Evolutionary conservation across 768 basidiomycete species (phyloP).

Genomic region (Ramaria rubella): DNA sequence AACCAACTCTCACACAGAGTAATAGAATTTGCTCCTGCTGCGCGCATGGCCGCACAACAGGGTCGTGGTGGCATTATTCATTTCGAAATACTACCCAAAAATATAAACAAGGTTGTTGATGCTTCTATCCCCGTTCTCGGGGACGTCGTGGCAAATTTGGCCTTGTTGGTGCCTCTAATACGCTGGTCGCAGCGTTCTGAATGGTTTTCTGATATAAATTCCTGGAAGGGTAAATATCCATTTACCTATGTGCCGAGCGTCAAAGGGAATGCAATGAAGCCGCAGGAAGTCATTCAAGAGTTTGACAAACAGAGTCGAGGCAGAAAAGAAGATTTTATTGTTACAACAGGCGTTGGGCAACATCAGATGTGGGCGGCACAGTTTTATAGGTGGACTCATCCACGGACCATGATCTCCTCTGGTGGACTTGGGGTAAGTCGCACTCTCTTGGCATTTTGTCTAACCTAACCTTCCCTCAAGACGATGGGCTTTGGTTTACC

Average conservation of each 20-base stretch:
- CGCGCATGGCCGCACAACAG: slow-evolving; percentile 73
- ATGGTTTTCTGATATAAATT: slow-evolving; percentile 80
- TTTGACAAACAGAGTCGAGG: slow-evolving; percentile 73
- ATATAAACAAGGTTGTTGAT: slow-evolving; percentile 97
- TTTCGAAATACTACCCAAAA: slow-evolving; percentile 98
- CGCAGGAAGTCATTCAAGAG: slow-evolving; percentile 94
- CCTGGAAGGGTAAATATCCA: slow-evolving; percentile 84
- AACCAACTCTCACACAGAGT: background rate
- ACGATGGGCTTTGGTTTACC: slow-evolving; percentile 99
- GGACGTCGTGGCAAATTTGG: slow-evolving; percentile 82
- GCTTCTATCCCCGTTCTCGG: slow-evolving; percentile 92
- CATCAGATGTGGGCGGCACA: slow-evolving; percentile 99
- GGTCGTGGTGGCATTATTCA: slow-evolving; percentile 97
- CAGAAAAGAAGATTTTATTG: slow-evolving; percentile 78
- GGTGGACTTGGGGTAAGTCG: slow-evolving; percentile 88
- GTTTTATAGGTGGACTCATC: slow-evolving; percentile 84
- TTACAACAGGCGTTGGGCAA: slow-evolving; percentile 95
- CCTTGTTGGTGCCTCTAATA: slow-evolving; percentile 75
- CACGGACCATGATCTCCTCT: slow-evolving; percentile 83
- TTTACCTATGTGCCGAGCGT: slow-evolving; percentile 74
- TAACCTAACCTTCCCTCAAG: slow-evolving; percentile 29
- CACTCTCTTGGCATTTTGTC: slow-evolving; percentile 9
- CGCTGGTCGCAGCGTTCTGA: slow-evolving; percentile 51
- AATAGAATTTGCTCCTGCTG: slow-evolving; percentile 79
- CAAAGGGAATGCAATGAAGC: slow-evolving; percentile 73